phyloP scores from a whole-genome alignment of 176 grass and related monocot species.

The Puya raimondii region DNA sequence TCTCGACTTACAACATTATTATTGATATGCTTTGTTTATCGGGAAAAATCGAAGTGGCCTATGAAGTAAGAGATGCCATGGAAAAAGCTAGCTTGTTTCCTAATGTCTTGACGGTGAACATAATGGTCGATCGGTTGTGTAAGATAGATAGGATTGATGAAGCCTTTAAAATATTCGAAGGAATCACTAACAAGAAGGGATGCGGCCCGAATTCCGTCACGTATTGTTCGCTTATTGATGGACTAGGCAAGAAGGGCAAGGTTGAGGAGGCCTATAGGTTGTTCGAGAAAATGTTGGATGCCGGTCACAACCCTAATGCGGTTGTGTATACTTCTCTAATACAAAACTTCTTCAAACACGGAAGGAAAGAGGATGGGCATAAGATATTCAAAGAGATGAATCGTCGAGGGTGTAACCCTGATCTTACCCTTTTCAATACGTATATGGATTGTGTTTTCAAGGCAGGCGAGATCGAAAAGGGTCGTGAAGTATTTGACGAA shows the following conservation, averaged over 20 bases:
- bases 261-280: slow-evolving; percentile 81
- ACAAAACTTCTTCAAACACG: slow-evolving; percentile 75
- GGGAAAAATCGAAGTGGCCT: slow-evolving; percentile 59
- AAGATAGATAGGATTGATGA: slow-evolving; percentile 66
- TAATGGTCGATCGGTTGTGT: slow-evolving; percentile 96
- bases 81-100: slow-evolving; percentile 67
- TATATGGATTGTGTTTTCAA: slow-evolving; percentile 97
- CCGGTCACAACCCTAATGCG: slow-evolving; percentile 55
- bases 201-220: slow-evolving; percentile 70
- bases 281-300: slow-evolving; percentile 85
- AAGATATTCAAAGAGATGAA: slow-evolving; percentile 96
- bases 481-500: slow-evolving; percentile 62
- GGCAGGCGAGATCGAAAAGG: slow-evolving; percentile 67
- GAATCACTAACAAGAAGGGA: slow-evolving; percentile 38
- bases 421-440: slow-evolving; percentile 82
- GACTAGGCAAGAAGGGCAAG: slow-evolving; percentile 73
- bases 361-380: slow-evolving; percentile 94
- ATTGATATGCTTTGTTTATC: slow-evolving; percentile 74
- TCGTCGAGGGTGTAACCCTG: slow-evolving; percentile 51
- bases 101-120: slow-evolving; percentile 73
- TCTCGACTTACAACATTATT: slow-evolving; percentile 76
- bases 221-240: slow-evolving; percentile 84
- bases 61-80: slow-evolving; percentile 65
- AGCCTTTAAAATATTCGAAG: slow-evolving; percentile 71
- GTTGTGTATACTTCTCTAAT: slow-evolving; percentile 82